Evolutionary conservation across 2,329 filamentous ascomycete species (phyloP), one percentile per base, ranked within the genome.

Genomic region (Ophiostoma sp.): DNA sequence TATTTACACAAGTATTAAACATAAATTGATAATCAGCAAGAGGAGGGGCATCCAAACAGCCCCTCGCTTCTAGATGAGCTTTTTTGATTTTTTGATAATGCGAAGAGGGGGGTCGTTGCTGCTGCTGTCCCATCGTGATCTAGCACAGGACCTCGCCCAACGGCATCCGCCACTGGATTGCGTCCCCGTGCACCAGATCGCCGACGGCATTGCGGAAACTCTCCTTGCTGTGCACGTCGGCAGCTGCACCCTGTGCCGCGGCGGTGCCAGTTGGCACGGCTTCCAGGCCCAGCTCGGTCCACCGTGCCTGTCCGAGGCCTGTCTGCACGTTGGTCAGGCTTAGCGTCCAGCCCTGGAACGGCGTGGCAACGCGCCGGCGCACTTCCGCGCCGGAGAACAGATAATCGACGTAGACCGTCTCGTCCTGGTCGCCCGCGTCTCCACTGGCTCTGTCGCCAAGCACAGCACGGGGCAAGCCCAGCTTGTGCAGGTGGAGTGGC

Each of bases 371-470:
- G 38, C 77, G 75, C 69, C 82, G 82, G 63, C 81, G 83, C 52
- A 86, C 77, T 72, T 87, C 84, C 1, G 85, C 77, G 7, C 84
- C 83, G 64, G 79, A 77, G 74, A 86, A 85, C 16, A 78, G 70
- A 75, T 82, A 82, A 67, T 63, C 71, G 6, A 75, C 18, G 9
- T n/a, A 27, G n/a, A 72, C 68, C 4, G 36, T 18, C 16, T 73
- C 69, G 58, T 67, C 49, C 14, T 58, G 55, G 2, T 42, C 8
- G 38, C 27, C 41, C n/a, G 12, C 3, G n/a, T 16, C 41, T 9
- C 42, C 41, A 14, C 2, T 44, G 1, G 27, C 14, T n/a, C 36
- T 14, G 27, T 16, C 49, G 42, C 45, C 42, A 27, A 73, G 68
- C 11, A 75, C 70, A 38, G 70, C 66, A 2, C 67, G 27, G 11